Evolutionary conservation across 2,329 filamentous ascomycete species (phyloP).

Genomic region (Fusarium siculi): DNA sequence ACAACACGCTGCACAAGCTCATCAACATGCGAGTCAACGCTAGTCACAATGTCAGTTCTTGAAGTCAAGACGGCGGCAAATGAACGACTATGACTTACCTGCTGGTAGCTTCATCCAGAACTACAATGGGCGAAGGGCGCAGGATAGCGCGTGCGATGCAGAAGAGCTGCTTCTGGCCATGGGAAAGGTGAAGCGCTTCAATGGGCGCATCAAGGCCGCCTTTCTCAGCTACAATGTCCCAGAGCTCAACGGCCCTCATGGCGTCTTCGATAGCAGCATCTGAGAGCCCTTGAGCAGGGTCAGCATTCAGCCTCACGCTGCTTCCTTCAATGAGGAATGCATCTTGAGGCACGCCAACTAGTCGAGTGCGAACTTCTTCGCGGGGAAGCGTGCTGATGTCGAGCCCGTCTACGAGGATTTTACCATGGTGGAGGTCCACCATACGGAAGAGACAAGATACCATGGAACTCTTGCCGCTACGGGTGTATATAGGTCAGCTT

Average conservation of each 20-base stretch:
- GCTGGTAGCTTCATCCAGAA: slow-evolving; percentile 57
- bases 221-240: slow-evolving; percentile 51
- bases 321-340: slow-evolving; percentile 58
- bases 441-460: slow-evolving; percentile 55
- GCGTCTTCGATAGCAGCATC: slow-evolving; percentile 56
- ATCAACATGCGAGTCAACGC: slow-evolving; percentile 32
- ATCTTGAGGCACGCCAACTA: slow-evolving; percentile 62
- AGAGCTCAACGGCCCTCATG: slow-evolving; percentile 58
- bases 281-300: slow-evolving; percentile 51
- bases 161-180: slow-evolving; percentile 62
- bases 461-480: slow-evolving; percentile 60
- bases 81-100: slow-evolving; percentile 35
- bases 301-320: slow-evolving; percentile 58
- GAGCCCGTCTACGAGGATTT: slow-evolving; percentile 57
- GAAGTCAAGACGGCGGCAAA: not conserved
- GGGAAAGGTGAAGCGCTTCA: slow-evolving; percentile 50
- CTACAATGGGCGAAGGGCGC: slow-evolving; percentile 50
- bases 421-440: slow-evolving; percentile 54
- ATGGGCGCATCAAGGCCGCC: slow-evolving; percentile 53
- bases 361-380: slow-evolving; percentile 40
- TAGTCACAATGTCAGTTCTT: not conserved
- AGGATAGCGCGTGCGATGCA: slow-evolving; percentile 59
- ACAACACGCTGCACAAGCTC: slow-evolving; percentile 30
- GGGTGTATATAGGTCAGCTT: not conserved
- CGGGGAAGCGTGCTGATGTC: slow-evolving; percentile 47